These are phyloP conservation scores for Rhodosporidiobolus sp. DNA, from an alignment of 768 basidiomycete species.

Conservation along the genomic window DNA sequence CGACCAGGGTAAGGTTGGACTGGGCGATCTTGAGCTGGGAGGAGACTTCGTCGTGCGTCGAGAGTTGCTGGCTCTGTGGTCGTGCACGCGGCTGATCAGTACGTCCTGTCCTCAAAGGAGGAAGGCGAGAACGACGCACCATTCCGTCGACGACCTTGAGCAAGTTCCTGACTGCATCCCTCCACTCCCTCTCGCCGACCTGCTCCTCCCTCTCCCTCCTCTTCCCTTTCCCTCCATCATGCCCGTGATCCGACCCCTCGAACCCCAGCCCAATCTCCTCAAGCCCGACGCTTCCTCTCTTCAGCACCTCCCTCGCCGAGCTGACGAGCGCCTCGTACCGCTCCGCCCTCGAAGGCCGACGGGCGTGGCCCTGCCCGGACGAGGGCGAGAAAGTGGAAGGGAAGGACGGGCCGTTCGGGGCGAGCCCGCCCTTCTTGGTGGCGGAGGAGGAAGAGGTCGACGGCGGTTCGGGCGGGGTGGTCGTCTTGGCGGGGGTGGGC, in stretches of 20 bases:
- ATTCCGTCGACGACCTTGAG: conserved; percentile 37
- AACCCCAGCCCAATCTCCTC: conserved; percentile 14
- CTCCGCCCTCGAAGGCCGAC: conserved; percentile 19
- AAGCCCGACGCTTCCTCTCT: conserved; percentile 1
- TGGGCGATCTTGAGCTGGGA: conserved; percentile 40
- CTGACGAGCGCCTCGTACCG: conserved; percentile 21
- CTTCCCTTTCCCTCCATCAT: neutral
- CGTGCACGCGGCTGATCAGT: neutral
- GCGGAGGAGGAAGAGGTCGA: neutral
- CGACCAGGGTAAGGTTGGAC: conserved; percentile 37
- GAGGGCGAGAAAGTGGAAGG: neutral
- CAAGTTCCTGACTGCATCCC: conserved; percentile 25
- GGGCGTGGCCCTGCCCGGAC: neutral
- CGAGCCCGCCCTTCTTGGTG: neutral
- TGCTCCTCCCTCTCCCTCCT: neutral
- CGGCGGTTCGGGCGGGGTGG: neutral
- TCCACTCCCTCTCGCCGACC: conserved; percentile 21
- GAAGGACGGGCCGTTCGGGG: neutral
- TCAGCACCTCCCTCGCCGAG: conserved; percentile 9
- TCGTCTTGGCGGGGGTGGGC: neutral
- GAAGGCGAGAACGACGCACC: conserved; percentile 3
- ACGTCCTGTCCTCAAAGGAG: neutral
- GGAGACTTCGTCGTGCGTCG: conserved; percentile 38
- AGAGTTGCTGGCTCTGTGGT: conserved; percentile 27
- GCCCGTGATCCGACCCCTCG: neutral